These are phyloP conservation scores for Hymenochaete sp. DNA, from an alignment of 1,284 basidiomycete species.

Conservation along the genomic window DNA sequence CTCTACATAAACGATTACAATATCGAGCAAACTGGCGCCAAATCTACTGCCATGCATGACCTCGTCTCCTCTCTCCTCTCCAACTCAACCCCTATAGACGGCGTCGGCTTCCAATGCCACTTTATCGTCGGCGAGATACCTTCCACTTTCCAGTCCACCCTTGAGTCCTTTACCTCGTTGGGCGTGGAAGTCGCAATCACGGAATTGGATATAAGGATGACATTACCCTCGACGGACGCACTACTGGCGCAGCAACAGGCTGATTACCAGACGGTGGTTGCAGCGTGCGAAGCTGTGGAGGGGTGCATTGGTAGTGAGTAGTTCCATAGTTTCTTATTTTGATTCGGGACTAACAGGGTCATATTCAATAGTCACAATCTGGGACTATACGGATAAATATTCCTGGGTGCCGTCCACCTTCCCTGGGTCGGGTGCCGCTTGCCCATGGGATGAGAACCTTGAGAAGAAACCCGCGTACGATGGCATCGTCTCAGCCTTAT, in stretches of 20 bases:
- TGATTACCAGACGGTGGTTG: slow-evolving; percentile 39
- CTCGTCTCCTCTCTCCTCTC: slow-evolving; percentile 36
- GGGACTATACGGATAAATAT: slow-evolving; percentile 42
- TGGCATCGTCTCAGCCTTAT: slow-evolving; percentile 20
- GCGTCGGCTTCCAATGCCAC: slow-evolving; percentile 42
- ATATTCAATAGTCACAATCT: no score
- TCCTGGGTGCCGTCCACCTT: slow-evolving; percentile 23
- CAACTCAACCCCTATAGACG: slow-evolving; percentile 38
- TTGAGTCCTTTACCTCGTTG: slow-evolving; percentile 38
- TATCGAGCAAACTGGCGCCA: slow-evolving; percentile 29
- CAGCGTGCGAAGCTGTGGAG: slow-evolving; percentile 35
- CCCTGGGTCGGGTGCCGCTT: slow-evolving; percentile 21
- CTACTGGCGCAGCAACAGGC: slow-evolving; percentile 40
- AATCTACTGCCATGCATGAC: slow-evolving; percentile 38
- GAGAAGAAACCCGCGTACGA: slow-evolving; percentile 21
- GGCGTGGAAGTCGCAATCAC: slow-evolving; percentile 49
- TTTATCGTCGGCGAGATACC: slow-evolving; percentile 42
- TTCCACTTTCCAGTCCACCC: slow-evolving; percentile 31
- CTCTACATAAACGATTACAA: slow-evolving; percentile 31
- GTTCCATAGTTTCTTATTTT: no score
- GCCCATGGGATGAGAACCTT: slow-evolving; percentile 22
- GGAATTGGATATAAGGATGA: slow-evolving; percentile 47
- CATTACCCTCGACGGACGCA: slow-evolving; percentile 38
- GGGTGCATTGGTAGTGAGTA: slow-evolving; percentile 39
- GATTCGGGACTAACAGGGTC: no score